phyloP scores from a whole-genome alignment of 2,329 filamentous ascomycete genomes.

The Stromatinia cepivora region DNA sequence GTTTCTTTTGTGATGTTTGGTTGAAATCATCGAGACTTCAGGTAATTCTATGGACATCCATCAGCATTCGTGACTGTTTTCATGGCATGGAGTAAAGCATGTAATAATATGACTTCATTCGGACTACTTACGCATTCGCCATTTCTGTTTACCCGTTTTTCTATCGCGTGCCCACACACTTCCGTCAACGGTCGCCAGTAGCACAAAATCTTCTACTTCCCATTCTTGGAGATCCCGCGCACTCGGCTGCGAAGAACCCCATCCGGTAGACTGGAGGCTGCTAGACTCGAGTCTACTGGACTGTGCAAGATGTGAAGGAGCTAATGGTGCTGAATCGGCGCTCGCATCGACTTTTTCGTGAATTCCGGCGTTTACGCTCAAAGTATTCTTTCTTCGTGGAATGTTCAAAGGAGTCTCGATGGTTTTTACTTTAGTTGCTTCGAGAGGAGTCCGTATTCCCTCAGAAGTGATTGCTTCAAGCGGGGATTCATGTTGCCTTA shows the following conservation, averaged over 20 bases:
- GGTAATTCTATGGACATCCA: slow-evolving; percentile 60
- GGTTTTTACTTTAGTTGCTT: slow-evolving; percentile 38
- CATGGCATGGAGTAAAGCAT: neutral
- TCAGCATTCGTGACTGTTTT: slow-evolving; percentile 53
- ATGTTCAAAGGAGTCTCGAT: slow-evolving; percentile 39
- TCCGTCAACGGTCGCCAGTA: slow-evolving; percentile 99
- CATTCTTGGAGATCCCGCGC: slow-evolving; percentile 98
- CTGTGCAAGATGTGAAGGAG: slow-evolving; percentile 95
- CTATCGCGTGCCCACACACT: slow-evolving; percentile 89
- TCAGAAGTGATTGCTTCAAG: slow-evolving; percentile 38
- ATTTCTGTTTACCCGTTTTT: slow-evolving; percentile 78
- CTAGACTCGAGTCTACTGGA: slow-evolving; percentile 78
- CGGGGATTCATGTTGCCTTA: slow-evolving; percentile 37
- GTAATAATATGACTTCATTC: neutral
- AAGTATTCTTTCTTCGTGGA: slow-evolving; percentile 38
- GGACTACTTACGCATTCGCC: slow-evolving; percentile 47
- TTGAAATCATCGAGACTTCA: slow-evolving; percentile 73
- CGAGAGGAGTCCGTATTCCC: slow-evolving; percentile 31
- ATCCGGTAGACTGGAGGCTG: slow-evolving; percentile 58
- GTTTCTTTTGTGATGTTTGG: slow-evolving; percentile 74
- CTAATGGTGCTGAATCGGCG: slow-evolving; percentile 88
- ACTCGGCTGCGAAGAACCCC: slow-evolving; percentile 74
- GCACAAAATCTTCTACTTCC: slow-evolving; percentile 99
- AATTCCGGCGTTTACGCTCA: slow-evolving; percentile 37
- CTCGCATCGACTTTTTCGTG: slow-evolving; percentile 69